These are phyloP conservation scores for Rhamnella rubrinervis DNA, from an alignment of 331 rosid genomes.

Conservation along the genomic window DNA sequence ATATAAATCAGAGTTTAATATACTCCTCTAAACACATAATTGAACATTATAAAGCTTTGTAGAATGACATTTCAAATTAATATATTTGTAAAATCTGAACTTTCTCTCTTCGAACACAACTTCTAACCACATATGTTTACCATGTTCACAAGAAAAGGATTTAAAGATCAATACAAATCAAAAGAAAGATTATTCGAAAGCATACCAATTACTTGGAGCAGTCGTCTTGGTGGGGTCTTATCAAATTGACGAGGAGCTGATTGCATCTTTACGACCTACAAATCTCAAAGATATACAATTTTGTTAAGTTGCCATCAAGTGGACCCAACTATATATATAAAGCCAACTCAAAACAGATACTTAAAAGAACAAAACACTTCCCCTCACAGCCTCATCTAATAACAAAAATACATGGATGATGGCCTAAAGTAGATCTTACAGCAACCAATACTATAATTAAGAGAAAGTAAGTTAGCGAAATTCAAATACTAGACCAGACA, in stretches of 20 bases:
- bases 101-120: not conserved
- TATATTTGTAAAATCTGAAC: too few relatives aligned
- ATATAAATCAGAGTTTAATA: not conserved
- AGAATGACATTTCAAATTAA: not conserved
- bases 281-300: conserved; percentile 15
- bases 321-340: too few relatives aligned
- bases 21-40: not conserved
- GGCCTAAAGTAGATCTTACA: too few relatives aligned
- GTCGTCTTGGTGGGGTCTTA: conserved; percentile 58
- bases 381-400: too few relatives aligned
- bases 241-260: conserved; percentile 67
- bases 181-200: conserved; percentile 18
- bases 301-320: too few relatives aligned
- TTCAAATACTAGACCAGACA: too few relatives aligned
- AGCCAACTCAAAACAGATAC: too few relatives aligned
- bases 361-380: too few relatives aligned
- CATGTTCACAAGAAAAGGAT: not conserved
- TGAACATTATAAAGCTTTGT: not conserved
- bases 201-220: conserved; percentile 96
- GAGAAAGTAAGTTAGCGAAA: too few relatives aligned
- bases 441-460: too few relatives aligned
- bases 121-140: not conserved
- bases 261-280: conserved; percentile 65
- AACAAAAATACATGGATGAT: too few relatives aligned
- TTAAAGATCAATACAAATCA: not conserved